phyloP scores from a whole-genome alignment of 129 eudicot species.

The Escallonia herrerae region DNA sequence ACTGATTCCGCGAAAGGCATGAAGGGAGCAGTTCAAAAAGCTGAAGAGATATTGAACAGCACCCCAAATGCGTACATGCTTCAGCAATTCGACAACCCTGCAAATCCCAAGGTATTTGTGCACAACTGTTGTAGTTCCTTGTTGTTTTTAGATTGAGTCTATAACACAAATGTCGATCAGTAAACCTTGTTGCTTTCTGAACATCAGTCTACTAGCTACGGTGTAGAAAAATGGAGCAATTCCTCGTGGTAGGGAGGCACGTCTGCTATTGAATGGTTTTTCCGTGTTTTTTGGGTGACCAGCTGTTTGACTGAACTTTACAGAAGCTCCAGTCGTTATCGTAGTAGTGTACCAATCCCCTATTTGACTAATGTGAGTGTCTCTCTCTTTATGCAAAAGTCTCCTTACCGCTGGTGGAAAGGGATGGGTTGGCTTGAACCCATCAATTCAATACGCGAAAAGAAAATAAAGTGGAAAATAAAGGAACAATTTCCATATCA shows the following conservation, averaged over 20 bases:
- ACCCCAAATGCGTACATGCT: conserved; percentile 97
- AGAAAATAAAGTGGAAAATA: too few species aligned
- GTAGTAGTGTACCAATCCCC: not conserved
- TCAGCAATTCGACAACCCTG: conserved; percentile 98
- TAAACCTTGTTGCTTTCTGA: conserved; percentile 3
- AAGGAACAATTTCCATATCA: too few species aligned
- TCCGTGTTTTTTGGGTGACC: not conserved
- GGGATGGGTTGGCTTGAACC: not conserved
- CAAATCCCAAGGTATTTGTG: conserved; percentile 80
- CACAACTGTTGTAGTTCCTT: not conserved
- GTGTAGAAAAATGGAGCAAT: not conserved
- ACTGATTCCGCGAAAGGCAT: conserved; percentile 96
- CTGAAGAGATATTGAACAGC: conserved; percentile 76
- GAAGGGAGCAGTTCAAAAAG: conserved; percentile 97
- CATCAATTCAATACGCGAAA: too few species aligned
- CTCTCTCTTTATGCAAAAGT: not conserved
- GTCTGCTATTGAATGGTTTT: not conserved
- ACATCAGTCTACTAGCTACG: not conserved
- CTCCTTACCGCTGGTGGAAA: too few species aligned
- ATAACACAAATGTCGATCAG: not conserved
- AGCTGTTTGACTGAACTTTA: not conserved
- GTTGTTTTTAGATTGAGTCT: not conserved
- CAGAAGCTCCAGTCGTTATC: not conserved
- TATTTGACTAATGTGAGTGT: not conserved
- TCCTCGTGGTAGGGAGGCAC: not conserved